Base-by-base conservation (phyloP, 768 basidiomycete genomes). In the Phanerochaete sordida region DNA sequence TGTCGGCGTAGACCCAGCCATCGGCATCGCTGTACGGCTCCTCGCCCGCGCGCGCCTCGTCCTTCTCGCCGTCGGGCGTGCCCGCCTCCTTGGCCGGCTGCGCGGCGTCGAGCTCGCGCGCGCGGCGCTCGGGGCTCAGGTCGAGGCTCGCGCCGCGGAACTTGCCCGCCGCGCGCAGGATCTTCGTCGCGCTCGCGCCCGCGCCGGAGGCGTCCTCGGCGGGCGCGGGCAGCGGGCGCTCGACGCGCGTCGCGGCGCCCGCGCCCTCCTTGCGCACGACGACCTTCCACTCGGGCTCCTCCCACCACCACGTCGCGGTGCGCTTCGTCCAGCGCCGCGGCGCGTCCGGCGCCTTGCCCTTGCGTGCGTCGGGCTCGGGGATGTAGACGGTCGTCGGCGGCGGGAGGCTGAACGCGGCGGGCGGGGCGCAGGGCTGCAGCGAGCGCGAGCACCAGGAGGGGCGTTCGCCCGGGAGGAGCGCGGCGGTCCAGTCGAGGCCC, bases 401-500 rank as follows among this genome's bases (percentile, higher is more conserved):
- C 0, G 91, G 86, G 31, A 91, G 79, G 46, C 81, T 68, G 70
- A 95, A 87, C 6, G 84, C 79, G 65, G 84, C 79, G 3, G 93
- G 88, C 2, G 91, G 86, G 12, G 86, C 79, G 46, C 92, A 77
- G 50, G 90, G 82, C 65, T 78, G 77, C 64, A 81, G 84, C 57
- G 74, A 71, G 28, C 74, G 75, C 23, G 81, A 73, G 77, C 76
- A 93, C 95, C 94, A 98, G 1, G 91, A 90, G 0, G 95, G 93
- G 4, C 94, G 86, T 68, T 98, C 95, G 19, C 83, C 83, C 0
- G 95, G 95, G 16, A 97, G 82, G 8, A 98, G 82, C 0, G 94
- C 93, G 2, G 91, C 90, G 1, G 95, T 96, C 92, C 92, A 98
- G 74, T 97, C 95, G 46, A 98, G 82, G 13, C 91, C 94, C 84